phyloP scores from a whole-genome alignment of 1,284 basidiomycete species.

The Schizophyllum amplum region DNA sequence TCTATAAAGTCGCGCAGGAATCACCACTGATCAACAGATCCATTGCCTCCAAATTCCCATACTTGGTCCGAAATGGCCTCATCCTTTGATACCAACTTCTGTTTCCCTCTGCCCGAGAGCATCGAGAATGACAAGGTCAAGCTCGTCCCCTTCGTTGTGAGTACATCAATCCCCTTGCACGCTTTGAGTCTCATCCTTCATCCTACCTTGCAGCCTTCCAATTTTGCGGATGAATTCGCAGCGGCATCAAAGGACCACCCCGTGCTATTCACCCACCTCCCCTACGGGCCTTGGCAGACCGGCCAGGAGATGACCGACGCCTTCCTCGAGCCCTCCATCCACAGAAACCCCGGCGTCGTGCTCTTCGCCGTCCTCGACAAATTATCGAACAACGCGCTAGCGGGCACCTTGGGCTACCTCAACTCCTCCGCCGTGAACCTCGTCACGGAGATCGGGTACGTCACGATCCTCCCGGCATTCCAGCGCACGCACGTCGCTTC shows the following conservation, averaged over 20 bases:
- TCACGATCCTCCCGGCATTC: constrained; percentile 47
- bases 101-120: constrained; percentile 18
- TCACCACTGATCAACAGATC: no score
- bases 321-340: constrained; percentile 24
- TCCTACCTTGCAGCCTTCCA: not conserved
- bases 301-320: constrained; percentile 24
- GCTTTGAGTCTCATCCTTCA: not conserved
- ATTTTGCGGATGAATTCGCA: not conserved
- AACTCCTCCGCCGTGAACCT: constrained; percentile 31
- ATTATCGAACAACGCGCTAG: constrained; percentile 22
- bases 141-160: constrained; percentile 22
- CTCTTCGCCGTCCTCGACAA: constrained; percentile 45
- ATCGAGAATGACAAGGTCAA: constrained; percentile 23
- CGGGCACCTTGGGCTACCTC: constrained; percentile 36
- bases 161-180: not conserved
- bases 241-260: constrained; percentile 10
- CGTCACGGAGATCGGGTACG: constrained; percentile 39
- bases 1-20: no score
- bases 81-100: constrained; percentile 20
- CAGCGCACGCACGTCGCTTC: constrained; percentile 58
- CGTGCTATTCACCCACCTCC: constrained; percentile 27
- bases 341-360: constrained; percentile 21
- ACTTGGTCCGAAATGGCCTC: not conserved
- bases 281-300: constrained; percentile 31
- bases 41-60: not conserved